Percentiles rank a stretch among this genome's conserved stretches.
Evolutionary conservation across 768 basidiomycete species (phyloP).

Genomic region (Kwoniella mangroviensis): DNA sequence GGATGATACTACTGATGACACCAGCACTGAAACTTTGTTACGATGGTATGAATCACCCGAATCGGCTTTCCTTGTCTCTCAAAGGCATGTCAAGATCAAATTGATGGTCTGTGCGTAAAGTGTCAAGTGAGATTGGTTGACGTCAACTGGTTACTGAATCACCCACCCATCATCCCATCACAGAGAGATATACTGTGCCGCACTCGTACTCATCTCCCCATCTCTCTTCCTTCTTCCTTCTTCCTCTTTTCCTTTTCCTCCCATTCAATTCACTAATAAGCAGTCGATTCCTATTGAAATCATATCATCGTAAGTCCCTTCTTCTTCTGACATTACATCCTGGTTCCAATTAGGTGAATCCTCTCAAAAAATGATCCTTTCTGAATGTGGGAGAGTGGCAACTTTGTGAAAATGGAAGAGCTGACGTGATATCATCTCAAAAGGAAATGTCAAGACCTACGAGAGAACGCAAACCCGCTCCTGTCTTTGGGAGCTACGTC

Average conservation of each 20-base stretch:
- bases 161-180: background rate
- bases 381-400: too few relatives aligned
- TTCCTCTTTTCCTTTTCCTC: too few relatives aligned
- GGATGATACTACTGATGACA: too few relatives aligned
- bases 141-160: background rate
- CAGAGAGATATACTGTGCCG: too few relatives aligned
- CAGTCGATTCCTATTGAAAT: background rate
- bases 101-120: background rate
- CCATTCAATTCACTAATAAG: too few relatives aligned
- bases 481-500: constrained; percentile 4
- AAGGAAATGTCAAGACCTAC: constrained; percentile 12
- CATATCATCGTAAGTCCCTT: background rate
- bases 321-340: background rate
- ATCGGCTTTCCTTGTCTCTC: background rate
- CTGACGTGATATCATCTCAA: background rate
- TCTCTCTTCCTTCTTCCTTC: too few relatives aligned
- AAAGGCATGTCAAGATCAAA: background rate
- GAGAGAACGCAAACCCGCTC: constrained; percentile 12
- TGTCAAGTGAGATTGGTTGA: background rate
- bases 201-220: too few relatives aligned
- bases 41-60: background rate
- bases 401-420: too few relatives aligned
- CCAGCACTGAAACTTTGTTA: too few relatives aligned
- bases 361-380: too few relatives aligned
- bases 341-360: background rate